Conservation (phyloP, 164 flowering plant species). For the Nymphaea colorata region DNA sequence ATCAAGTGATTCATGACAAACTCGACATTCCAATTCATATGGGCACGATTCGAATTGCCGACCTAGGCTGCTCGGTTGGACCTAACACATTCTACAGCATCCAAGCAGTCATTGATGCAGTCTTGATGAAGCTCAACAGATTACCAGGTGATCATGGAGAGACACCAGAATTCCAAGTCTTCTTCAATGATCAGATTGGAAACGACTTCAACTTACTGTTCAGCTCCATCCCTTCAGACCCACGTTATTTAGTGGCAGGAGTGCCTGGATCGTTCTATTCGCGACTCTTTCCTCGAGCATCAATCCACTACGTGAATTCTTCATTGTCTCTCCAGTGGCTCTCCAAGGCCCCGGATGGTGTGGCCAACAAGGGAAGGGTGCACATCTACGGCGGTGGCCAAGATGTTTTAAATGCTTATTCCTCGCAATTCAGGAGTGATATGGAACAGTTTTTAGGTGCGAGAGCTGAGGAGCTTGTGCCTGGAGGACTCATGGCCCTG, state of each 20-base stretch:
- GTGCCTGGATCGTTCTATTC: conserved; percentile 24
- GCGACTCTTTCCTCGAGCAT: conserved; percentile 16
- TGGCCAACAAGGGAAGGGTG: conserved; percentile 15
- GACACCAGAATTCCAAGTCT: conserved; percentile 13
- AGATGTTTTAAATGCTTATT: conserved; percentile 13
- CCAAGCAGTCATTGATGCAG: conserved; percentile 8
- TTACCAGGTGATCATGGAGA: not conserved
- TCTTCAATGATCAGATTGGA: conserved; percentile 13
- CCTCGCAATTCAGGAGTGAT: conserved; percentile 12
- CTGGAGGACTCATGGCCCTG: conserved; percentile 14
- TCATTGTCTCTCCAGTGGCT: conserved; percentile 23
- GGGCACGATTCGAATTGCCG: conserved; percentile 3
- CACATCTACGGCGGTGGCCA: not conserved
- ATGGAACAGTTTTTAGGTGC: conserved; percentile 8
- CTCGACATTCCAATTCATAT: too few relatives aligned
- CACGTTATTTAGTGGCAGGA: conserved; percentile 8
- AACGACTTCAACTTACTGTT: conserved; percentile 25
- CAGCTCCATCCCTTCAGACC: not conserved
- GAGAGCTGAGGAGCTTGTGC: conserved; percentile 13
- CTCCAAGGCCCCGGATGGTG: conserved; percentile 10
- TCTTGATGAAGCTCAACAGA: conserved; percentile 4
- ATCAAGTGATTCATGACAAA: too few relatives aligned
- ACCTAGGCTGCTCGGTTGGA: conserved; percentile 19
- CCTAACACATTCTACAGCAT: conserved; percentile 13
- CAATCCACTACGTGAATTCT: conserved; percentile 17